Evolutionary conservation across 2,329 filamentous ascomycete species (phyloP).

Genomic region (Ustulina deusta): DNA sequence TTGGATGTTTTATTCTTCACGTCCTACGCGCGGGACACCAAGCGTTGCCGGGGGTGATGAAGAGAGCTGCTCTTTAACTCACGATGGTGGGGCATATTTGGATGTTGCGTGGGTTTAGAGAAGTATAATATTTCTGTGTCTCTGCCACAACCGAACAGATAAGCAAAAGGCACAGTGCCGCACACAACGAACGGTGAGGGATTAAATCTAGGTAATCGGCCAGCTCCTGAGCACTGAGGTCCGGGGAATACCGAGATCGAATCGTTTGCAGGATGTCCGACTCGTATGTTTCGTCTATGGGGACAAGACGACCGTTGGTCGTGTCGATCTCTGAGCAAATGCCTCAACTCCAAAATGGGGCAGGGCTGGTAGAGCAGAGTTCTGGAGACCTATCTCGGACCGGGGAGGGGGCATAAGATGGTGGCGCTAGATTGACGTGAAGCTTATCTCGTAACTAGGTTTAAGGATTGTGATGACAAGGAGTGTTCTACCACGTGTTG

Average conservation of each 20-base stretch:
- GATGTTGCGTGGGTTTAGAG: constrained; percentile 9
- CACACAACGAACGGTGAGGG: constrained; percentile 21
- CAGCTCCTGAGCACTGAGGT: constrained; percentile 13
- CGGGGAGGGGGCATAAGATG: constrained; percentile 9
- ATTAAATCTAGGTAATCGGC: constrained; percentile 17
- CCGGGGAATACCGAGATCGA: constrained; percentile 20
- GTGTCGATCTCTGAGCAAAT: constrained; percentile 18
- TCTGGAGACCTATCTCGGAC: constrained; percentile 1
- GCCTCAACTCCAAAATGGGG: constrained; percentile 7
- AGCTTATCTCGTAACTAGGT: constrained; percentile 4
- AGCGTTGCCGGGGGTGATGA: constrained; percentile 8
- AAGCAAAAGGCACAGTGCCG: constrained; percentile 10
- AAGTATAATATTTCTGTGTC: constrained; percentile 15
- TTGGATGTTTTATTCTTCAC: constrained; percentile 1
- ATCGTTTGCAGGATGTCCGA: constrained; percentile 20
- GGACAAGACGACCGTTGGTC: neutral
- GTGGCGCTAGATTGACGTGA: constrained; percentile 8
- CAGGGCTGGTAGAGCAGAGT: neutral
- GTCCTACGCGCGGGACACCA: constrained; percentile 12
- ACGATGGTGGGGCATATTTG: constrained; percentile 36
- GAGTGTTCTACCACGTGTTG: neutral
- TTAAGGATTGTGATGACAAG: constrained; percentile 4
- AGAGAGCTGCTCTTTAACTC: constrained; percentile 32
- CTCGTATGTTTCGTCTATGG: constrained; percentile 23
- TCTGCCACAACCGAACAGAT: constrained; percentile 2